Conservation (phyloP, 2,329 filamentous ascomycete genomes). For the Lachnellula suecica region DNA sequence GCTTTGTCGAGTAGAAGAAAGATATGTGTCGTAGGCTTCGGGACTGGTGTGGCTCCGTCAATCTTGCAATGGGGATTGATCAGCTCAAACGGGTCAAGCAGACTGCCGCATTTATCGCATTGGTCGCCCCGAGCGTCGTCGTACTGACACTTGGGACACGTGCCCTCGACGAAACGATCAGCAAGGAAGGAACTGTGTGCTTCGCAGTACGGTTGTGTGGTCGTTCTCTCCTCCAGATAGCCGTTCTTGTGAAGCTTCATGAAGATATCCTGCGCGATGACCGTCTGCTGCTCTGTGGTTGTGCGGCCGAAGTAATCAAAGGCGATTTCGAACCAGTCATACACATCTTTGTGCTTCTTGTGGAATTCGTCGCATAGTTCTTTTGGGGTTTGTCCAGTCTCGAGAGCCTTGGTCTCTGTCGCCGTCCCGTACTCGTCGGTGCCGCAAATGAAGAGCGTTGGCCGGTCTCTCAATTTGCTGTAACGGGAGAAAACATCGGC, state of each 20-base stretch:
- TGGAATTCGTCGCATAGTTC: slow-evolving; percentile 93
- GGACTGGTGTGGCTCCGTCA: slow-evolving; percentile 77
- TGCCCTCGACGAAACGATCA: slow-evolving; percentile 83
- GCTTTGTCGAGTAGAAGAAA: slow-evolving; percentile 86
- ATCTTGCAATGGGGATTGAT: slow-evolving; percentile 90
- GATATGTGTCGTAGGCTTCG: slow-evolving; percentile 83
- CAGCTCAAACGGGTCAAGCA: slow-evolving; percentile 60
- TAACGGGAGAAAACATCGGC: slow-evolving; percentile 85
- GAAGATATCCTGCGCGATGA: slow-evolving; percentile 93
- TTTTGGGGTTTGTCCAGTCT: slow-evolving; percentile 78
- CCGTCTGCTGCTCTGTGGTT: slow-evolving; percentile 82
- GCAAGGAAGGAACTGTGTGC: slow-evolving; percentile 74
- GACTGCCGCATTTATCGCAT: slow-evolving; percentile 70
- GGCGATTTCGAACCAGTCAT: slow-evolving; percentile 92
- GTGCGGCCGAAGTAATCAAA: slow-evolving; percentile 97
- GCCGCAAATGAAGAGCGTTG: slow-evolving; percentile 83
- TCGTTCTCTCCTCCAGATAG: slow-evolving; percentile 82
- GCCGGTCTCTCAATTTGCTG: slow-evolving; percentile 75
- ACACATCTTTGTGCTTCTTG: slow-evolving; percentile 83
- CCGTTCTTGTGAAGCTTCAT: slow-evolving; percentile 83
- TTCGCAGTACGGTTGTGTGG: slow-evolving; percentile 88
- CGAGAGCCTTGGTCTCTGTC: slow-evolving; percentile 91
- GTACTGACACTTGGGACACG: slow-evolving; percentile 72
- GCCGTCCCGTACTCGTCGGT: slow-evolving; percentile 95
- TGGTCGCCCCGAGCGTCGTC: slow-evolving; percentile 72